Base-by-base conservation (phyloP, 306 rosid genomes). In the Inga leiocalycina region DNA sequence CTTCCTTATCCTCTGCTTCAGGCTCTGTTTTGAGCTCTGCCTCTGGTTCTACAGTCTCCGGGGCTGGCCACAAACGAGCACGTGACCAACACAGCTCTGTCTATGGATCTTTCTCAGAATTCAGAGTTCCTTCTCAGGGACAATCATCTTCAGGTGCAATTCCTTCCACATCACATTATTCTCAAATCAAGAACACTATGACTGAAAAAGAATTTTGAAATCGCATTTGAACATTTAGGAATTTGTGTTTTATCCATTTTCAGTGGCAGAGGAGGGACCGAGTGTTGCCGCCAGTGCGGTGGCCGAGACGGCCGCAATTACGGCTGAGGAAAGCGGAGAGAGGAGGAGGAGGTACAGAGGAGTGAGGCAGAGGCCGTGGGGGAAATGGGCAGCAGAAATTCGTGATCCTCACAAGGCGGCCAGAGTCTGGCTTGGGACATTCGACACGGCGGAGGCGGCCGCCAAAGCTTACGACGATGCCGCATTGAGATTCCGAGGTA, bases 371-470 rank as follows among this genome's bases (percentile, higher is more conserved):
- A 86, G 99, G 27, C 99, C 99, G 0, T 96, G 99, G 99, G 99
- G 99, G 0, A 96, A 96, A 83, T 96, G 99, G 99, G 99, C 99
- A 17, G 99, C 99, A 3, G 99, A 96, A 79, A 96, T 96, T 72
- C 94, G 99, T 0, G 99, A 96, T 59, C 99, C 99, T 0, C 97
- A 93, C 80, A 96, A 92, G 87, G 99, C 99, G 7, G 97, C 99
- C 0, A 86, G 99, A 56, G 99, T 96, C 12, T 96, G 99, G 99
- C 98, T 96, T 4, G 99, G 99, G 1, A 96, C 99, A 0, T 96
- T 96, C 79, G 98, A 96, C 43, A 96, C 98, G 0, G 99, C 99
- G 3, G 98, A 93, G 72, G 99, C 93, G 4, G 98, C 99, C 5
- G 99, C 99, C 6, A 77, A 93, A 74, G 99, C 99, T 14, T 96